Percentiles rank a stretch among this genome's conserved stretches.
These are phyloP conservation scores for Aureobasidium vineae DNA, from an alignment of 2,329 filamentous ascomycete species.

Conservation along the genomic window DNA sequence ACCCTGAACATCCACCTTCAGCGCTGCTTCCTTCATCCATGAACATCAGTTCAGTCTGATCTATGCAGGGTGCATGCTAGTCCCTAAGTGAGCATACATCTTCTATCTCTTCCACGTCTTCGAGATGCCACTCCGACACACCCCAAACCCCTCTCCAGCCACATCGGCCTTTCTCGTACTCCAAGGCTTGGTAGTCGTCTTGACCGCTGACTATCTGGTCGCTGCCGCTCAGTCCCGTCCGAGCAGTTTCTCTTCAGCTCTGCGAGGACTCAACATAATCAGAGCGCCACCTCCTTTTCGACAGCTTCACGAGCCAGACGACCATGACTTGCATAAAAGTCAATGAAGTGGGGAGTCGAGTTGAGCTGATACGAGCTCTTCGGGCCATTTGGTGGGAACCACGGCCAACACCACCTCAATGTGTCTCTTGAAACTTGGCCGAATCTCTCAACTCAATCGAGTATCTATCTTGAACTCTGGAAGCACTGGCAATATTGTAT, in stretches of 20 bases:
- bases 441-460: not conserved
- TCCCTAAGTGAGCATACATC: not conserved
- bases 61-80: not conserved
- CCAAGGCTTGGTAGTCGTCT: constrained; percentile 38
- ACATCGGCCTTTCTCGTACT: constrained; percentile 38
- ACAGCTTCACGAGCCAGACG: not conserved
- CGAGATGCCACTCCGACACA: constrained; percentile 32
- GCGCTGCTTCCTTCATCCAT: not conserved
- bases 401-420: no score
- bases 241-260: constrained; percentile 14
- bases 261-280: constrained; percentile 2
- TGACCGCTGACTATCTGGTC: constrained; percentile 27
- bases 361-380: not conserved
- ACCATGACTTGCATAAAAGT: not conserved
- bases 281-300: constrained; percentile 4
- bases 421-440: not conserved
- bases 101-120: not conserved
- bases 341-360: not conserved
- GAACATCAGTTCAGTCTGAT: not conserved
- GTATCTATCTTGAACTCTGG: not conserved
- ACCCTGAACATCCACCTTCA: not conserved
- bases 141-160: constrained; percentile 34
- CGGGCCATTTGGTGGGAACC: not conserved
- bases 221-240: constrained; percentile 12
- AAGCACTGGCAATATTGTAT: not conserved